Conservation (phyloP, 345 rosid genomes). For the Passiflora organensis region DNA sequence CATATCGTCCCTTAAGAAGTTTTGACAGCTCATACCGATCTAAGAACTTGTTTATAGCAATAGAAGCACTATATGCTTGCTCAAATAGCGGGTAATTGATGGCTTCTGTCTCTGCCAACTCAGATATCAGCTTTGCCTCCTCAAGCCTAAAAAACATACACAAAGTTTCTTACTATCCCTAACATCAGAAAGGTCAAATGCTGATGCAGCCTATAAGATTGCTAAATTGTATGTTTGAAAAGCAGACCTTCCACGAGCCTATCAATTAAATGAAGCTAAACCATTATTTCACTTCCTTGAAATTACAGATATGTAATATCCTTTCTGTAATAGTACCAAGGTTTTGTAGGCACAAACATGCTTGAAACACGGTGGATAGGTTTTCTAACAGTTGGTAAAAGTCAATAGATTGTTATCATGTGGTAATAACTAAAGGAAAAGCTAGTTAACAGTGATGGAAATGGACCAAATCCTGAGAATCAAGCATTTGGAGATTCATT, state of each 20-base stretch:
- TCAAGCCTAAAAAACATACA: constrained; percentile 49
- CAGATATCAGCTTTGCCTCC: constrained; percentile 66
- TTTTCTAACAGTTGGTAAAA: too few relatives aligned
- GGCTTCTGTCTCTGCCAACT: constrained; percentile 65
- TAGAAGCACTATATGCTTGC: constrained; percentile 62
- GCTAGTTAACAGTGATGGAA: too few relatives aligned
- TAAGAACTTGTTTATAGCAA: constrained; percentile 57
- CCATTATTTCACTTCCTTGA: not conserved
- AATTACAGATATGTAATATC: too few relatives aligned
- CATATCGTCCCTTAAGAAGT: constrained; percentile 68
- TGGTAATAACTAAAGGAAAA: too few relatives aligned
- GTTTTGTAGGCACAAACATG: too few relatives aligned
- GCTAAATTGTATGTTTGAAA: not conserved
- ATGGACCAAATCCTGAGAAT: too few relatives aligned
- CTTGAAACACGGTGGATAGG: too few relatives aligned
- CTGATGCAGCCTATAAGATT: not conserved
- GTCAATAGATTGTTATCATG: too few relatives aligned
- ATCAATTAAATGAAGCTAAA: not conserved
- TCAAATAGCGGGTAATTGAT: constrained; percentile 57
- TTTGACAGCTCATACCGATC: constrained; percentile 67
- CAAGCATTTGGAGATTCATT: too few relatives aligned
- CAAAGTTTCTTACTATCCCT: not conserved
- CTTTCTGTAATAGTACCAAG: too few relatives aligned
- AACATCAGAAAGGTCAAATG: constrained; percentile 4
- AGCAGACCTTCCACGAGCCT: not conserved